These are phyloP conservation scores for Lentinula boryana DNA, from an alignment of 768 basidiomycete genomes.

Conservation along the genomic window DNA sequence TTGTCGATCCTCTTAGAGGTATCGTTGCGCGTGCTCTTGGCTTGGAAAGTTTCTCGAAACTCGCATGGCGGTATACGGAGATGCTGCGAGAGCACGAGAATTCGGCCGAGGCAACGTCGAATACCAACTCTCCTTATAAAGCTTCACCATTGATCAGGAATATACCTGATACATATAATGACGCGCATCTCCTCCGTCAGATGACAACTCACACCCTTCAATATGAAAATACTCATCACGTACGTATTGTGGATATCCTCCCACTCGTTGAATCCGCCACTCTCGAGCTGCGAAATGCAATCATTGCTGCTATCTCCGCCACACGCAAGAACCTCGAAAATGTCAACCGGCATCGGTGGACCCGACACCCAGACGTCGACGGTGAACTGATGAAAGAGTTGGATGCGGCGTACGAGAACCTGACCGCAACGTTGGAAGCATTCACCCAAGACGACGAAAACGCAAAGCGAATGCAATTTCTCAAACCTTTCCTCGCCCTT, in stretches of 20 bases:
- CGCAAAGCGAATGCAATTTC: constrained; percentile 26
- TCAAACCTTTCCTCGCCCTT: constrained; percentile 35
- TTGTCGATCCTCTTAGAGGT: constrained; percentile 27
- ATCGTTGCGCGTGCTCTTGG: constrained; percentile 21
- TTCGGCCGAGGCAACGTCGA: neutral
- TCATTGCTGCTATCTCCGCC: constrained; percentile 18
- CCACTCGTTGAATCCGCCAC: constrained; percentile 29
- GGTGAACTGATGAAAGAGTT: constrained; percentile 15
- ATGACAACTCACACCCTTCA: constrained; percentile 18
- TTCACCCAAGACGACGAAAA: constrained; percentile 18
- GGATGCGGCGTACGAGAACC: constrained; percentile 17
- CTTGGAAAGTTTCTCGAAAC: constrained; percentile 24
- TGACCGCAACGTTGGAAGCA: constrained; percentile 20
- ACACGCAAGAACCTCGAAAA: constrained; percentile 18
- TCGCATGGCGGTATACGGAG: constrained; percentile 14
- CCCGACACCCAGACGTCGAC: constrained; percentile 10
- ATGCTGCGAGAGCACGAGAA: neutral
- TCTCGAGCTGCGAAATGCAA: constrained; percentile 24
- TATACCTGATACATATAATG: constrained; percentile 13
- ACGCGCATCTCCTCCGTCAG: constrained; percentile 30
- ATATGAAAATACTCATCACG: constrained; percentile 20
- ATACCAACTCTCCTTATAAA: neutral
- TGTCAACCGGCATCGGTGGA: constrained; percentile 31
- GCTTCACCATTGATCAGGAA: neutral
- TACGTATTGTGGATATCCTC: constrained; percentile 27